Percentiles rank a stretch among this genome's conserved stretches.
These are phyloP conservation scores for Phytophthora lateralis DNA, from an alignment of 352 stramenopile species.

Conservation along the genomic window DNA sequence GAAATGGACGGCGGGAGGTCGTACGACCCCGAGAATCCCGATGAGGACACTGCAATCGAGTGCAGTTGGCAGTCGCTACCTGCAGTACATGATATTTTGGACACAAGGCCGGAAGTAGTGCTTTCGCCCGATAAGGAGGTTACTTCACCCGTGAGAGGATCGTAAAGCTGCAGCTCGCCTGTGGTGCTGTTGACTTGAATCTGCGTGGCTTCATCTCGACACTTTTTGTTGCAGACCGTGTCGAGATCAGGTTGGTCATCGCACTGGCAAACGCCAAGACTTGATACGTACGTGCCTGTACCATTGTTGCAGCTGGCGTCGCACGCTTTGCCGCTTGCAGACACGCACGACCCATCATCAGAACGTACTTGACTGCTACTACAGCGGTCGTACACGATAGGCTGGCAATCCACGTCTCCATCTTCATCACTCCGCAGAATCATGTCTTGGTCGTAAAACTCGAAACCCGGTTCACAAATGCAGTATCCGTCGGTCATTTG, in stretches of 20 bases:
- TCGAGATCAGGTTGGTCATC: conserved; percentile 76
- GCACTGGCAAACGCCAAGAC: conserved; percentile 89
- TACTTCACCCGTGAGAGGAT: conserved; percentile 45
- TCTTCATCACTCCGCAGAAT: conserved; percentile 85
- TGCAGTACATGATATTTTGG: conserved; percentile 51
- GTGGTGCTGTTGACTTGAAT: conserved; percentile 67
- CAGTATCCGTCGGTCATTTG: conserved; percentile 92
- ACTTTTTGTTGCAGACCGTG: conserved; percentile 79
- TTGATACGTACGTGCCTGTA: conserved; percentile 75
- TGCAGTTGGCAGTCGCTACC: conserved; percentile 59
- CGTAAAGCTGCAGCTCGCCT: conserved; percentile 61
- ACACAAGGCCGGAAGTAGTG: conserved; percentile 41
- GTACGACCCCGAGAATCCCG: conserved; percentile 72
- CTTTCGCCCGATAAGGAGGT: conserved; percentile 20
- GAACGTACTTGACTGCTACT: conserved; percentile 72
- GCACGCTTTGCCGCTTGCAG: conserved; percentile 45
- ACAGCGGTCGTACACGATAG: conserved; percentile 91
- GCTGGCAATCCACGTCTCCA: conserved; percentile 90
- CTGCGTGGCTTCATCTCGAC: conserved; percentile 54
- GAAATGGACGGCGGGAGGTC: conserved; percentile 39
- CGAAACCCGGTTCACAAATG: conserved; percentile 91
- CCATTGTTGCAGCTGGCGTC: conserved; percentile 68
- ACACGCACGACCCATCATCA: conserved; percentile 71
- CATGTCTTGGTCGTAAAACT: conserved; percentile 91
- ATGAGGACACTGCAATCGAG: conserved; percentile 47